A percentile compares a stretch with the other conserved stretches of the same genome.
Evolutionary conservation across 305 asterid genomes (phyloP).

Genomic region (Striga hermonthica): DNA sequence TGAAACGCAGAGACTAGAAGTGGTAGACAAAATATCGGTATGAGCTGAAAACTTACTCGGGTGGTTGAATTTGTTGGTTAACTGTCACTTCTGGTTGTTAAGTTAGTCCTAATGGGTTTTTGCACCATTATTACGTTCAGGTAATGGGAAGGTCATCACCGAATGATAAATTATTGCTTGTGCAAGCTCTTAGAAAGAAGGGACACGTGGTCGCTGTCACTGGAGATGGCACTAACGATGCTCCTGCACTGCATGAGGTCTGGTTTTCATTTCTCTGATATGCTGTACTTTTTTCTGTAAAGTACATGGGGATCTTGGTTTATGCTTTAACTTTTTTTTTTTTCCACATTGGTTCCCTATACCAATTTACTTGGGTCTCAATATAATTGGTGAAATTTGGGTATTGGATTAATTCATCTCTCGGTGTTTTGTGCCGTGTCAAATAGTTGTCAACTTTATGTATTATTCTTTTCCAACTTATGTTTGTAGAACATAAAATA

Average conservation of each 20-base stretch:
- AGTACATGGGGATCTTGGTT: constrained; percentile 8
- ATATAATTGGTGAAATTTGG: not conserved
- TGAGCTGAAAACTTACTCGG: constrained; percentile 30
- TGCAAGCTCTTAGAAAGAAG: constrained; percentile 84
- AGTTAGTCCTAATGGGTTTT: too few relatives aligned
- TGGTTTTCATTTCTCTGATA: constrained; percentile 26
- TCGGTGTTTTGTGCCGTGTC: constrained; percentile 2
- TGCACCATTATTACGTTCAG: constrained; percentile 31
- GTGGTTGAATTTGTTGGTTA: not conserved
- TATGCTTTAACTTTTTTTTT: constrained; percentile 3
- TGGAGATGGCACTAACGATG: constrained; percentile 99
- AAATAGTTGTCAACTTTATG: not conserved
- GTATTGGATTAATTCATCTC: not conserved
- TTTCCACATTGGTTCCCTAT: not conserved
- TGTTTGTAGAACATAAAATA: not conserved
- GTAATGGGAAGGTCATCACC: constrained; percentile 99
- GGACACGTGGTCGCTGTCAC: constrained; percentile 98
- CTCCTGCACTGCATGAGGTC: constrained; percentile 98
- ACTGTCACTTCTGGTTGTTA: too few relatives aligned
- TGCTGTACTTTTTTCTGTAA: constrained; percentile 15
- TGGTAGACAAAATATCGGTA: constrained; percentile 93
- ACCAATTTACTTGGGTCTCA: not conserved
- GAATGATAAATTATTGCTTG: constrained; percentile 87
- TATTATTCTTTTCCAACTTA: constrained; percentile 16
- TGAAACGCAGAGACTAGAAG: constrained; percentile 59